A percentile compares a stretch with the other conserved stretches of the same genome.
These are phyloP conservation scores for Fraxinus platypoda DNA, from an alignment of 305 asterid genomes.

Conservation along the genomic window DNA sequence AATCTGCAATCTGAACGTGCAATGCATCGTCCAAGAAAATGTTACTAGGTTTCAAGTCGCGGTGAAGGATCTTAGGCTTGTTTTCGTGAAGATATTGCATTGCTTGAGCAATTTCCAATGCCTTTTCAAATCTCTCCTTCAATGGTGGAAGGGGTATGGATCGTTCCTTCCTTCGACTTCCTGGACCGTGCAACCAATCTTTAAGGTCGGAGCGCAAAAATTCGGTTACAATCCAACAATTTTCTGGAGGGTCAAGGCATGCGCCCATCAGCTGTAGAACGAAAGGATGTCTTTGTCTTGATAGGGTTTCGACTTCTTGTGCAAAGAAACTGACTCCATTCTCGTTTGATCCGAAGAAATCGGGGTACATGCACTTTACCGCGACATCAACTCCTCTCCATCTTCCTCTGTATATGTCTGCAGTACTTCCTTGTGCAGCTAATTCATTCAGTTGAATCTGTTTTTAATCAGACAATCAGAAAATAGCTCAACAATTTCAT, in stretches of 20 bases:
- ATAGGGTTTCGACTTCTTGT: constrained; percentile 64
- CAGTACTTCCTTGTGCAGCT: constrained; percentile 68
- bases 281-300: constrained; percentile 67
- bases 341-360: constrained; percentile 55
- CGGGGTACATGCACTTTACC: constrained; percentile 63
- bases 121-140: constrained; percentile 51
- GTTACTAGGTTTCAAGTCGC: constrained; percentile 74
- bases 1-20: constrained; percentile 73
- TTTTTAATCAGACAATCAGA: neutral
- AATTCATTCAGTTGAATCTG: constrained; percentile 55
- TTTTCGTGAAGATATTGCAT: constrained; percentile 79
- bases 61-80: constrained; percentile 64
- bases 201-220: constrained; percentile 47
- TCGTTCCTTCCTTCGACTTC: constrained; percentile 49
- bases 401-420: constrained; percentile 58
- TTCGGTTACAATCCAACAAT: constrained; percentile 69
- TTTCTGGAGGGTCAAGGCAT: constrained; percentile 57
- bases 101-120: constrained; percentile 65
- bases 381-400: constrained; percentile 75
- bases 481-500: neutral
- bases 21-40: constrained; percentile 60
- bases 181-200: constrained; percentile 71
- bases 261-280: constrained; percentile 74
- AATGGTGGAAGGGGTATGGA: constrained; percentile 43
- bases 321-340: constrained; percentile 55